A percentile compares a stretch with the other conserved stretches of the same genome.
These are phyloP conservation scores for Eucalyptus urophylla DNA, from an alignment of 345 rosid genomes.

Conservation along the genomic window DNA sequence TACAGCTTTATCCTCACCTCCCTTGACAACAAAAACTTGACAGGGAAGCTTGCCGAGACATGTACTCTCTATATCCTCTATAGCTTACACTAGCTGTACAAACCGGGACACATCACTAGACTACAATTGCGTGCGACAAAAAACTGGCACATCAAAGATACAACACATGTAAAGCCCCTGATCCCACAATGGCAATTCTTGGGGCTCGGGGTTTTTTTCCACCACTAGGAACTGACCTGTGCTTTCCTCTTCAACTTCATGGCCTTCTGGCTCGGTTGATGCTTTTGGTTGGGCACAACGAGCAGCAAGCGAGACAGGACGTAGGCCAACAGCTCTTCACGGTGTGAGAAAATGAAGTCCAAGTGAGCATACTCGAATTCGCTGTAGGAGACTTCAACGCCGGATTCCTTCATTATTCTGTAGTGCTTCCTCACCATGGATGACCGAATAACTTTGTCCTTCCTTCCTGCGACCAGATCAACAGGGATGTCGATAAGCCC, in stretches of 20 bases:
- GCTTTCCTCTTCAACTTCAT: conserved; percentile 32
- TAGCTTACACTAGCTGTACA: background rate
- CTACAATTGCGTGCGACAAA: background rate
- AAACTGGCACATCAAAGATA: background rate
- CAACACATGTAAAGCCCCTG: background rate
- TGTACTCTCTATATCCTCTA: background rate
- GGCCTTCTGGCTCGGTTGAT: conserved; percentile 14
- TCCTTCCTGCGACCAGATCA: conserved; percentile 76
- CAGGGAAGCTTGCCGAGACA: background rate
- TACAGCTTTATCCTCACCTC: background rate
- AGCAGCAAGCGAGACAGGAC: conserved; percentile 76
- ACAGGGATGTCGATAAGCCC: conserved; percentile 59
- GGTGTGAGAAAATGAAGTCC: conserved; percentile 93
- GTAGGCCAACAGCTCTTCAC: conserved; percentile 66
- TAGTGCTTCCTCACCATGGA: conserved; percentile 85
- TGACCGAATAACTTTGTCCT: conserved; percentile 72
- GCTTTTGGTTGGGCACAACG: conserved; percentile 27
- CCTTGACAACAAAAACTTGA: background rate
- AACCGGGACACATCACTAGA: background rate
- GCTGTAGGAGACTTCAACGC: conserved; percentile 52
- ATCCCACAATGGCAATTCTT: background rate
- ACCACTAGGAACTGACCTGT: background rate
- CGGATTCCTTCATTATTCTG: conserved; percentile 54
- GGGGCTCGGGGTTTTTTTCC: background rate
- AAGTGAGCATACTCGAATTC: conserved; percentile 90